Percentiles rank a stretch among this genome's conserved stretches.
These are phyloP conservation scores for Bathelium albidoporum DNA, from an alignment of 495 filamentous ascomycete genomes.

Conservation along the genomic window DNA sequence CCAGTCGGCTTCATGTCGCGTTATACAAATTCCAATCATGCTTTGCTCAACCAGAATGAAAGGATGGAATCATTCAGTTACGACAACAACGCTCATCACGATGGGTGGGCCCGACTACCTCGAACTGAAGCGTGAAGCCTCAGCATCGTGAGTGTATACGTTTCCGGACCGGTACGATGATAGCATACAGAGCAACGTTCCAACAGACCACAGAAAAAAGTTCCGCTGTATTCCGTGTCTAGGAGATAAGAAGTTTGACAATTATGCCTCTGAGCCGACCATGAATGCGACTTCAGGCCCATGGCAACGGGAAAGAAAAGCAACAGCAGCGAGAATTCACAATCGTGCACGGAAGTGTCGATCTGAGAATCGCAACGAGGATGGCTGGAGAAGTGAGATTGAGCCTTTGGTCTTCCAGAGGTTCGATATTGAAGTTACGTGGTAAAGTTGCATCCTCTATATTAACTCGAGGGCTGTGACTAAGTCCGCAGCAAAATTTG, in stretches of 20 bases:
- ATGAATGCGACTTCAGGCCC: background rate
- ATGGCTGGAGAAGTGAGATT: constrained; percentile 10
- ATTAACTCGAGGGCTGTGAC: background rate
- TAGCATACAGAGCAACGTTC: background rate
- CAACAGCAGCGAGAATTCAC: background rate
- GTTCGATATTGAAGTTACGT: constrained; percentile 13
- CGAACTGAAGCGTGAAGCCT: background rate
- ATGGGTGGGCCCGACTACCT: background rate
- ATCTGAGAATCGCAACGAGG: constrained; percentile 9
- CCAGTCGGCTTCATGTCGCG: background rate
- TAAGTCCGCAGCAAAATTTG: constrained; percentile 7
- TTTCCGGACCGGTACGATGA: background rate
- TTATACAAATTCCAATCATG: background rate
- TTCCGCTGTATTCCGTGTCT: background rate
- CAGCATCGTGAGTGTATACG: background rate
- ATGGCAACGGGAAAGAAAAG: background rate
- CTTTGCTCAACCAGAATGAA: background rate
- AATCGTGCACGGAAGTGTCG: constrained; percentile 6
- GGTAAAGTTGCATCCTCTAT: constrained; percentile 1
- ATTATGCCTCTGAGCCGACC: background rate
- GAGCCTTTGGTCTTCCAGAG: constrained; percentile 11
- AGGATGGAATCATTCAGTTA: background rate
- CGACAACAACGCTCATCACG: background rate
- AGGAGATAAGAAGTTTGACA: background rate
- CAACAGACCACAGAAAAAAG: background rate